Evolutionary conservation across 2,329 filamentous ascomycete species (phyloP).

Genomic region (Pyrenophora graminea): DNA sequence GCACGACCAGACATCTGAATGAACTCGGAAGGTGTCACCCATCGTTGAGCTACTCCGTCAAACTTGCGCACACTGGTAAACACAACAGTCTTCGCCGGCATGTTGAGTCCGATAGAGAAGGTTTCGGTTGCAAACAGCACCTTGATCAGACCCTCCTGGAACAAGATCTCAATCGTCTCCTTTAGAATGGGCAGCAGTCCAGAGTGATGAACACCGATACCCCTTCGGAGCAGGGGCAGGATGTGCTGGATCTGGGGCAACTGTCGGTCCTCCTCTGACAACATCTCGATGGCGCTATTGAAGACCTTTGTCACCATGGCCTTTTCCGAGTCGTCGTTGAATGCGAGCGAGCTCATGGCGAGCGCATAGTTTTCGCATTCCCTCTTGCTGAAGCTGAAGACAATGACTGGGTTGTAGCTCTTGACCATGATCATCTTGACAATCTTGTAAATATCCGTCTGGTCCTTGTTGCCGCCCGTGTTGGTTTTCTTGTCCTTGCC

Average conservation of each 20-base stretch:
- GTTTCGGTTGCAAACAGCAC: slow-evolving; percentile 97
- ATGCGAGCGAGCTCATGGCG: slow-evolving; percentile 81
- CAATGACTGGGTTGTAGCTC: slow-evolving; percentile 96
- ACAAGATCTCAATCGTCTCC: slow-evolving; percentile 97
- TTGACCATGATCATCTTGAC: slow-evolving; percentile 98
- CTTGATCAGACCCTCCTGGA: slow-evolving; percentile 97
- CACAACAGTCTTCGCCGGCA: slow-evolving; percentile 99
- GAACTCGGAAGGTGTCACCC: slow-evolving; percentile 92
- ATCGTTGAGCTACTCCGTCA: slow-evolving; percentile 78
- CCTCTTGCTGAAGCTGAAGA: slow-evolving; percentile 99
- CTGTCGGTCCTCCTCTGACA: slow-evolving; percentile 87
- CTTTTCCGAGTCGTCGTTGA: slow-evolving; percentile 97
- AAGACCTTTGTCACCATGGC: slow-evolving; percentile 94
- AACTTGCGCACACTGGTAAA: slow-evolving; percentile 97
- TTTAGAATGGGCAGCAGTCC: slow-evolving; percentile 94
- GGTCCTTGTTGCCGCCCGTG: slow-evolving; percentile 71
- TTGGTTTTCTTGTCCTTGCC: slow-evolving; percentile 91
- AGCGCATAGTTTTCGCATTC: slow-evolving; percentile 92
- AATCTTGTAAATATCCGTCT: slow-evolving; percentile 93
- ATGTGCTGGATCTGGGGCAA: slow-evolving; percentile 91
- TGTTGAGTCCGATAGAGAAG: slow-evolving; percentile 97
- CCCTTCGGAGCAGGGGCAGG: slow-evolving; percentile 82
- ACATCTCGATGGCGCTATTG: slow-evolving; percentile 84
- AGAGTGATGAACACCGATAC: slow-evolving; percentile 96
- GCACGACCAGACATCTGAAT: slow-evolving; percentile 99